These are phyloP conservation scores for Excoecaria agallocha DNA, from an alignment of 345 rosid genomes.

Conservation along the genomic window DNA sequence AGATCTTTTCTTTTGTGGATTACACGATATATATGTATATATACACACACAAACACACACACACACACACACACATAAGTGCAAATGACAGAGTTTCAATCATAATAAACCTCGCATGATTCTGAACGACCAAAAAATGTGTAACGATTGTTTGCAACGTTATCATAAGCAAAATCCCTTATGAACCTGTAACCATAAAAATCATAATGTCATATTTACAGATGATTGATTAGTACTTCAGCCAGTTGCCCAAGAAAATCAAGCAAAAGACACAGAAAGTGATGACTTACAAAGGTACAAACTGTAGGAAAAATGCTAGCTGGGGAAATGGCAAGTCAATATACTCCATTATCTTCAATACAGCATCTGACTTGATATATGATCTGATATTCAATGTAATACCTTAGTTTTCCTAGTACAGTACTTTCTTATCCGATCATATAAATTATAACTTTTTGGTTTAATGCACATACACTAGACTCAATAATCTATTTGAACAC, in stretches of 20 bases:
- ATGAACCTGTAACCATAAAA: constrained; percentile 45
- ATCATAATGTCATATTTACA: not conserved
- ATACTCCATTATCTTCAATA: constrained; percentile 80
- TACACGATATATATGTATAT: no score
- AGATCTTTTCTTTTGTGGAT: not conserved
- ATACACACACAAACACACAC: no score
- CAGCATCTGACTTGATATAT: constrained; percentile 80
- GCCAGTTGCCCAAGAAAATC: constrained; percentile 1
- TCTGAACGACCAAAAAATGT: constrained; percentile 72
- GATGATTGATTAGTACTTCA: not conserved
- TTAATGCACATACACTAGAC: no score
- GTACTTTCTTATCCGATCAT: not conserved
- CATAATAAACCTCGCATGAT: constrained; percentile 66
- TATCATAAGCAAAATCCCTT: constrained; percentile 64
- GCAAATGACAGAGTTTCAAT: not conserved
- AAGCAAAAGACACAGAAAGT: not conserved
- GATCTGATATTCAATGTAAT: constrained; percentile 50
- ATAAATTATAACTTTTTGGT: not conserved
- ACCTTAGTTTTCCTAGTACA: constrained; percentile 1
- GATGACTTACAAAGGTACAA: constrained; percentile 64
- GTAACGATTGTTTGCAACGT: constrained; percentile 76
- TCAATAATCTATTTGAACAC: no score
- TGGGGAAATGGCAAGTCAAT: constrained; percentile 83
- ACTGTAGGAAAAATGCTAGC: constrained; percentile 63
- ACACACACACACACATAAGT: constrained; percentile 1